phyloP scores from a whole-genome alignment of 2,329 filamentous ascomycete genomes.

The Ophiocordyceps robertsii region DNA sequence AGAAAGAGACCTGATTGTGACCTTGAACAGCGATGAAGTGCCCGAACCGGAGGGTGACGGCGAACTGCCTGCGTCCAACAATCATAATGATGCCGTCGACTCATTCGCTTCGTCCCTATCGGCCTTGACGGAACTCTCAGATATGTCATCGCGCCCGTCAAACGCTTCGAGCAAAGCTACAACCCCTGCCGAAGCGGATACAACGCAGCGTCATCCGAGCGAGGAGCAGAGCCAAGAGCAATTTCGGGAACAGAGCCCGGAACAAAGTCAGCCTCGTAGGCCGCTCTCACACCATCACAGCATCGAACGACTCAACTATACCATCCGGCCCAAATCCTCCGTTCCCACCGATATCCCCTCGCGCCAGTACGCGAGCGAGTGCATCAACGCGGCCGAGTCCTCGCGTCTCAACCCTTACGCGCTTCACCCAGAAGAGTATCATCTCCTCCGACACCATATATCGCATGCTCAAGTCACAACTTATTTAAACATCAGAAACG shows the following conservation, averaged over 20 bases:
- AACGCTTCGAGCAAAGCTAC: constrained; percentile 50
- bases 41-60: constrained; percentile 6
- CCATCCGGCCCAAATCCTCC: constrained; percentile 64
- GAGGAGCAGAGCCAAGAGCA: constrained; percentile 5
- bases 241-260: no score
- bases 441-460: constrained; percentile 65
- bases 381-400: constrained; percentile 76
- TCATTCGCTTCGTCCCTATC: constrained; percentile 42
- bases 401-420: constrained; percentile 83
- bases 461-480: constrained; percentile 83
- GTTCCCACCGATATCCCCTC: constrained; percentile 64
- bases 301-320: constrained; percentile 29
- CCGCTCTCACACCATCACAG: constrained; percentile 15
- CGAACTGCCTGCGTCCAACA: constrained; percentile 4
- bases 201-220: constrained; percentile 9
- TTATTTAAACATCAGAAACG: constrained; percentile 92
- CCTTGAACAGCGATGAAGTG: constrained; percentile 6
- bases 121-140: constrained; percentile 38
- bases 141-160: constrained; percentile 39
- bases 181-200: constrained; percentile 37
- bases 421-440: constrained; percentile 73
- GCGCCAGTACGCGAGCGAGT: constrained; percentile 79
- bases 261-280: constrained; percentile 2
- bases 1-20: neutral
- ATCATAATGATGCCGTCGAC: constrained; percentile 13